Base-by-base conservation (phyloP, 257 asterid species). In the Eustoma russellianum region DNA sequence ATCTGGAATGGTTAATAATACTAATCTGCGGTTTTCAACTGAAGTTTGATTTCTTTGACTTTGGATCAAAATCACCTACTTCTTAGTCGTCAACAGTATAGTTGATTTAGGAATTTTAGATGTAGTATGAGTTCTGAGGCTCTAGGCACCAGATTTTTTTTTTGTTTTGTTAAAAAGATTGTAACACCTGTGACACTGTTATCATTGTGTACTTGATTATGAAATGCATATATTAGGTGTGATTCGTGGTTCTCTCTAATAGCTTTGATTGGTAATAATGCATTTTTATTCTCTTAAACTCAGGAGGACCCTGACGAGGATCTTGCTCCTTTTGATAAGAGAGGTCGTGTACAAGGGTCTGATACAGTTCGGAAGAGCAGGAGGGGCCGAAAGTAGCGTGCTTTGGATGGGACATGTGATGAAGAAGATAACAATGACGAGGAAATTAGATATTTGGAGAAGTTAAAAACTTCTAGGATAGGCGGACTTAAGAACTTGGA, bases 401-500 rank as follows among this genome's bases (percentile, higher is more conserved):
- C 66, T 50, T 71, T 74, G 55, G 94, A 88, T 61, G 84, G 65
- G 41, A 85, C 80, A 6, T 87, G 78, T 68, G 95, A 79, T 57
- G 96, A 86, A 11, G 96, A 86, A 9, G 94, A 86, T 14, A 93
- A 79, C 17, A 77, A 77, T 33, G 97, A 92, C 65, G 97, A 76
- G 57, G 99, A 92, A 77, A 83, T 85, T 63, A 80, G 95, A 41
- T 92, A 77, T 71, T 67, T 92, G 60, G 95, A 92, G 80, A 92
- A 88, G 74, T 83, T 88, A 8, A 88, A 78, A 75, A 66, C 78
- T 64, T 76, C 95, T 0, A 88, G 75, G 68, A 62, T 71, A 51
- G 52, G 68, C 5, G 83, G 82, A 46, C 57, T 33, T 61, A 72
- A 69, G 56, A 91, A 88, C 46, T 59, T 60, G 49, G 95, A 80